Evolutionary conservation across 441 rosid species (phyloP).

Genomic region (Populus hybrid): DNA sequence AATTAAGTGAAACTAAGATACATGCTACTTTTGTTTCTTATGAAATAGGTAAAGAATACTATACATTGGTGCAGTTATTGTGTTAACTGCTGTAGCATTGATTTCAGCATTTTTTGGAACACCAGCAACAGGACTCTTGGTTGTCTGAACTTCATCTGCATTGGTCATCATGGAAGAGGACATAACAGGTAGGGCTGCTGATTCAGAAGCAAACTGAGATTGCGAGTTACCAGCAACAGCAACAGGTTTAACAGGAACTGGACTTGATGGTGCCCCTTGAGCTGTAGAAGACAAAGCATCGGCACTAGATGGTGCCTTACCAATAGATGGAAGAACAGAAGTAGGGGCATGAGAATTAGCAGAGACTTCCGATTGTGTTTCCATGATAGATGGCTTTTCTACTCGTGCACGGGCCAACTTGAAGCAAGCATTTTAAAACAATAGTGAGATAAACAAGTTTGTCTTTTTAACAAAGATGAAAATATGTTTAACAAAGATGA

Average conservation of each 20-base stretch:
- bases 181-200: slow-evolving; percentile 36
- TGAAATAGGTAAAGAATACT: not conserved
- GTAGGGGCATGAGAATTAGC: slow-evolving; percentile 25
- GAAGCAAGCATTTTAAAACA: slow-evolving; percentile 28
- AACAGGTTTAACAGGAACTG: slow-evolving; percentile 50
- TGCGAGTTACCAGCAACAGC: slow-evolving; percentile 37
- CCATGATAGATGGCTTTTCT: slow-evolving; percentile 41
- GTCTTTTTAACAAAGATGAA: not conserved
- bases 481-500: not conserved
- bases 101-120: slow-evolving; percentile 28
- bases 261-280: slow-evolving; percentile 52
- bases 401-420: slow-evolving; percentile 92
- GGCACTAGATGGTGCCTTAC: slow-evolving; percentile 34
- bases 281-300: slow-evolving; percentile 36
- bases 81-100: slow-evolving; percentile 25
- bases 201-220: slow-evolving; percentile 33
- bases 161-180: slow-evolving; percentile 36
- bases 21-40: slow-evolving; percentile 22
- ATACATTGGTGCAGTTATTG: slow-evolving; percentile 39
- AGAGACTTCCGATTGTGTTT: slow-evolving; percentile 34
- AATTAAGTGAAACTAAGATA: slow-evolving; percentile 31
- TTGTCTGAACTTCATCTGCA: slow-evolving; percentile 28
- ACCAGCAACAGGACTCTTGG: slow-evolving; percentile 23
- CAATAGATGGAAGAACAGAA: slow-evolving; percentile 28
- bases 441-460: not conserved